These are phyloP conservation scores for Aureobasidium lini DNA, from an alignment of 2,329 filamentous ascomycete species.

Conservation along the genomic window DNA sequence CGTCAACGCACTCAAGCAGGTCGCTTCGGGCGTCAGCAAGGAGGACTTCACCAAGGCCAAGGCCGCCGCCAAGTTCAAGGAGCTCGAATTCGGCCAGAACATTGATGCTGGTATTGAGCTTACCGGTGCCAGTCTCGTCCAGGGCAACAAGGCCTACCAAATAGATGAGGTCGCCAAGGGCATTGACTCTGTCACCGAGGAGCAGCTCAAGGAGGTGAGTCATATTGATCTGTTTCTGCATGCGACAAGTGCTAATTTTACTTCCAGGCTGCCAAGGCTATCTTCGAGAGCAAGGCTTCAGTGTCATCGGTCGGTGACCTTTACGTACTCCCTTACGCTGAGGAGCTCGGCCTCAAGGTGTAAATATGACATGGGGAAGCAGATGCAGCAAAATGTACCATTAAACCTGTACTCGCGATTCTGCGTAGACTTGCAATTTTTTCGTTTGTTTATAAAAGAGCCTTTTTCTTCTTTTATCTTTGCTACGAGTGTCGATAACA, in stretches of 20 bases:
- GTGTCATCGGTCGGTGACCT: slow-evolving; percentile 89
- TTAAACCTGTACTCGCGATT: slow-evolving; percentile 18
- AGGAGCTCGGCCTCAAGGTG: slow-evolving; percentile 89
- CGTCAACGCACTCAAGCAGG: slow-evolving; percentile 73
- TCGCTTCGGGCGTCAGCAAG: slow-evolving; percentile 62
- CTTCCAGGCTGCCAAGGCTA: slow-evolving; percentile 71
- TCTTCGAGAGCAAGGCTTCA: slow-evolving; percentile 81
- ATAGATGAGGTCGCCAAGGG: slow-evolving; percentile 70
- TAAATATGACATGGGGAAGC: slow-evolving; percentile 47
- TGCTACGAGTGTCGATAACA: not conserved
- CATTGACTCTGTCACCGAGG: slow-evolving; percentile 72
- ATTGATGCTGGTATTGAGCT: slow-evolving; percentile 70
- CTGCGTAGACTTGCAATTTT: slow-evolving; percentile 14
- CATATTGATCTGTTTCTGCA: slow-evolving; percentile 15
- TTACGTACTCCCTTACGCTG: slow-evolving; percentile 81
- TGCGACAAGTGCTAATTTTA: slow-evolving; percentile 17
- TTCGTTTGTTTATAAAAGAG: slow-evolving; percentile 13
- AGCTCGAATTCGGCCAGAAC: slow-evolving; percentile 73
- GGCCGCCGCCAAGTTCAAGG: slow-evolving; percentile 87
- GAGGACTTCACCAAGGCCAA: slow-evolving; percentile 90
- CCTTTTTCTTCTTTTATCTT: slow-evolving; percentile 3
- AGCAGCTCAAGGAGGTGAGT: slow-evolving; percentile 78
- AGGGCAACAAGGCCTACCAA: slow-evolving; percentile 75
- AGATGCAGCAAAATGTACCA: slow-evolving; percentile 29
- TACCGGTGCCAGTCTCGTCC: slow-evolving; percentile 76